Base-by-base conservation (phyloP, 176 grass and related monocot species). In the Urochloa ruziziensis region DNA sequence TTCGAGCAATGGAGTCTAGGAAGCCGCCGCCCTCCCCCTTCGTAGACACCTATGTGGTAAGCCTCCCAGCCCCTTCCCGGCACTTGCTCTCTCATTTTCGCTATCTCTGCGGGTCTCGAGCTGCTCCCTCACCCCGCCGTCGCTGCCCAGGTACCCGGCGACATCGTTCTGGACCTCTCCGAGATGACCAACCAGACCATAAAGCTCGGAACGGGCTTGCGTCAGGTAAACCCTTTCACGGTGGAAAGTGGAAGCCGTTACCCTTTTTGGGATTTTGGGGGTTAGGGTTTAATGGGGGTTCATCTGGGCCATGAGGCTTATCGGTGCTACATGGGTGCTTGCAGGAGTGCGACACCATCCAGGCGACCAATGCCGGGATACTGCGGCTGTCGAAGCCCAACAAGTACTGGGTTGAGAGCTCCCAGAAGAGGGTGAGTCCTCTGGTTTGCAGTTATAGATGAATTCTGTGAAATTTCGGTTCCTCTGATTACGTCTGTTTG, bases 321-420 rank as follows among this genome's bases (percentile, higher is more conserved):
- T 46, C 19, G 29, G 62, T 39, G 28, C 24, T 66, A 15, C 12
- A 2, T 24, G 16, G 25, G 25, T 56, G 13, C 6, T 87, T 83
- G 69, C 74, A 99, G 96, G 96, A 96, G 32, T 86, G 87, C 58
- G 93, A 96, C 58, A 89, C 80, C 17, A 87, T 99, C 49, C 89
- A 87, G 78, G 93, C 85, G 23, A 96, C 85, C 30, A 89, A 74
- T 72, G 87, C 89, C 46, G 96, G 96, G 53, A 91, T 82, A 64
- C 82, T 96, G 64, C 85, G 89, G 48, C 33, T 99, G 67, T 90
- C 91, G 17, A 99, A 96, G 76, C 93, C 89, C n/a, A 99, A 94
- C 82, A 99, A 94, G 69, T 96, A 99, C 49, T 99, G 96, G 96
- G 84, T 99, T 19, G 96, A 94, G 82, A 96, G 74, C 77, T 96